These are phyloP conservation scores for Alternaria hordeiaustralica DNA, from an alignment of 2,329 filamentous ascomycete genomes.

Conservation along the genomic window DNA sequence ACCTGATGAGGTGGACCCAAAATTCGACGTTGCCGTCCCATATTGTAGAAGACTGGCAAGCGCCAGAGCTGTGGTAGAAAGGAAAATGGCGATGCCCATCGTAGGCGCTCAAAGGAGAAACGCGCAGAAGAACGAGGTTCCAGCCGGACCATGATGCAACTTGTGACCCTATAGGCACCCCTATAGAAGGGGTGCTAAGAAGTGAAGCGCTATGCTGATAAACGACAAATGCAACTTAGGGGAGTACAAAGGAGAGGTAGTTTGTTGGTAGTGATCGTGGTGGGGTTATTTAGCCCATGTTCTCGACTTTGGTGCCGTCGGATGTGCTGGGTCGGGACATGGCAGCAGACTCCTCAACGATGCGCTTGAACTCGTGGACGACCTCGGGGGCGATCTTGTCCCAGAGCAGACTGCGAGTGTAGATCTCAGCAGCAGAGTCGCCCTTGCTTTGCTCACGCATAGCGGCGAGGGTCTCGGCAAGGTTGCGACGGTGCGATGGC, in stretches of 20 bases:
- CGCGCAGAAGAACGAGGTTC: slow-evolving; percentile 29
- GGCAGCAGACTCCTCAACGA: slow-evolving; percentile 76
- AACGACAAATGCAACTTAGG: slow-evolving; percentile 37
- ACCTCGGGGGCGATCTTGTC: slow-evolving; percentile 92
- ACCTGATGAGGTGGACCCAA: slow-evolving; percentile 13
- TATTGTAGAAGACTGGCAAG: slow-evolving; percentile 33
- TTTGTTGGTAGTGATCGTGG: slow-evolving; percentile 11
- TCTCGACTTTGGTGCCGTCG: slow-evolving; percentile 43
- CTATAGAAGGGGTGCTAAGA: slow-evolving; percentile 25
- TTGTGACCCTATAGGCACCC: slow-evolving; percentile 38
- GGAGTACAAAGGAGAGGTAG: slow-evolving; percentile 31
- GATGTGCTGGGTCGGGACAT: slow-evolving; percentile 45
- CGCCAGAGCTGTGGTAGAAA: slow-evolving; percentile 26
- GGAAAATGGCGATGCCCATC: slow-evolving; percentile 33
- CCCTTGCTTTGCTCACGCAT: slow-evolving; percentile 77
- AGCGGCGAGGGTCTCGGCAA: slow-evolving; percentile 79
- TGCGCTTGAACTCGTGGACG: slow-evolving; percentile 88
- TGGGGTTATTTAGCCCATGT: slow-evolving; percentile 25
- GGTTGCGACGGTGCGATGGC: slow-evolving; percentile 70
- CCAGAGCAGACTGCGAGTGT: slow-evolving; percentile 91
- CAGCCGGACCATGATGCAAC: slow-evolving; percentile 44
- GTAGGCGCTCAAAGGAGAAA: slow-evolving; percentile 12
- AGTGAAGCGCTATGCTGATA: slow-evolving; percentile 45
- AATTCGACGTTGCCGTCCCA: slow-evolving; percentile 45
- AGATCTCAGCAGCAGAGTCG: slow-evolving; percentile 79